Conservation (phyloP, 495 filamentous ascomycete genomes). For the Sabuloglossum arenarium region DNA sequence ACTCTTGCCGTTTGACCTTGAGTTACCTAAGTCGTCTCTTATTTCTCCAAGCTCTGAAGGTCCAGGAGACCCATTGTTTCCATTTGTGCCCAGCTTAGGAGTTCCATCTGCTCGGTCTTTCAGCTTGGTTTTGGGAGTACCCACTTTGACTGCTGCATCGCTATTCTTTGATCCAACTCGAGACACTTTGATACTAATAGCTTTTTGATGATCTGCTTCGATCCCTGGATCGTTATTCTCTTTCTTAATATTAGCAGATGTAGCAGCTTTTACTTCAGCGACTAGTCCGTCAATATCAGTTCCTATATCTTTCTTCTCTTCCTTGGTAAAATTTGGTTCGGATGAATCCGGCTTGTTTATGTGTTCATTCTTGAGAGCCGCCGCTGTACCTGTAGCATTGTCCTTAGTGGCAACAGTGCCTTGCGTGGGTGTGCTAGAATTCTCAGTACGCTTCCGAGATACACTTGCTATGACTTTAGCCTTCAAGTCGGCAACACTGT, state of each 20-base stretch:
- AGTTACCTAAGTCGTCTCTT: not conserved
- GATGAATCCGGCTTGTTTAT: not conserved
- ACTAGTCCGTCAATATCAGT: slow-evolving; percentile 4
- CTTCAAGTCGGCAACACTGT: not conserved
- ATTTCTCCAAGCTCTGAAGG: not conserved
- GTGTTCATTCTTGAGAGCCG: not conserved
- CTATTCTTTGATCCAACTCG: not conserved
- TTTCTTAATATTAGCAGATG: not conserved
- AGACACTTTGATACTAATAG: not conserved
- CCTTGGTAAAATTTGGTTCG: not conserved
- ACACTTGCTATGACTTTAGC: slow-evolving; percentile 4
- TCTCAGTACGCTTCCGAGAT: not conserved
- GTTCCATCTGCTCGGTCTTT: not conserved
- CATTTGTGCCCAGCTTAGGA: not conserved
- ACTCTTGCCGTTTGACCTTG: not conserved
- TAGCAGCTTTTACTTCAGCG: slow-evolving; percentile 3
- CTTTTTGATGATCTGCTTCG: not conserved
- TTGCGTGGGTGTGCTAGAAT: slow-evolving; percentile 2
- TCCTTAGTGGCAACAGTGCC: not conserved
- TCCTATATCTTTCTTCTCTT: not conserved
- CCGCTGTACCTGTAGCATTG: not conserved
- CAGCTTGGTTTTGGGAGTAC: not conserved
- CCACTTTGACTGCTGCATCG: not conserved
- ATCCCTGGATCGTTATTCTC: not conserved
- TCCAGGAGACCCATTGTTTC: not conserved